Percentiles rank a stretch among this genome's conserved stretches.
phyloP scores from a whole-genome alignment of 805 yeast species.

The Barnettozyma vustinii region DNA sequence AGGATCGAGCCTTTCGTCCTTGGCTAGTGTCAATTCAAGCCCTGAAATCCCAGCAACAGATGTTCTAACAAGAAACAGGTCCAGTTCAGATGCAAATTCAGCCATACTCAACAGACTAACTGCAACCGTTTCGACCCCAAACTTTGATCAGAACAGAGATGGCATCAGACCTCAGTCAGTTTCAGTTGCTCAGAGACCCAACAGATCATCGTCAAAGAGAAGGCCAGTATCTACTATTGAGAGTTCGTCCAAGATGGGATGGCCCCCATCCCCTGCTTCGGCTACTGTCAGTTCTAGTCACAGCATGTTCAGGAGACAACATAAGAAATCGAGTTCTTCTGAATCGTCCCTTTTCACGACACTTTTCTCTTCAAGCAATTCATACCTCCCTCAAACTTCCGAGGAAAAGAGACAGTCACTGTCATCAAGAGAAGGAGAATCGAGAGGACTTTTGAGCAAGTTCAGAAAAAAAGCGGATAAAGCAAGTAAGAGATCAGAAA shows the following conservation, averaged over 20 bases:
- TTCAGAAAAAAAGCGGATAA: conserved; percentile 17
- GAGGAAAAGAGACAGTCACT: conserved; percentile 14
- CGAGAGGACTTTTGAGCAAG: conserved; percentile 20
- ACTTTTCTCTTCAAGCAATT: conserved; percentile 33
- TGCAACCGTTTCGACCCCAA: conserved; percentile 33
- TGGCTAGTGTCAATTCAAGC: conserved; percentile 19
- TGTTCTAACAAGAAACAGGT: conserved; percentile 6
- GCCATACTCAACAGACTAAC: conserved; percentile 20
- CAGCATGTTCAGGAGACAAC: conserved; percentile 60
- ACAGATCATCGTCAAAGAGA: conserved; percentile 5
- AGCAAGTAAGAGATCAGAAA: conserved; percentile 8
- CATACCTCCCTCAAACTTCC: conserved; percentile 15
- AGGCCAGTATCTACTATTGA: conserved; percentile 37
- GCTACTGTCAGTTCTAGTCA: conserved; percentile 9
- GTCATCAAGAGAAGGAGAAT: conserved; percentile 11
- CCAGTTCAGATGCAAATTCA: conserved; percentile 28
- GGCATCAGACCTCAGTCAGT: background rate
- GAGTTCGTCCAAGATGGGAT: conserved; percentile 19
- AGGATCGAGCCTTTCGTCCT: conserved; percentile 16
- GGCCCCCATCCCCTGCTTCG: conserved; percentile 32
- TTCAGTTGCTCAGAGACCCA: background rate
- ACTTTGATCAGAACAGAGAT: conserved; percentile 7
- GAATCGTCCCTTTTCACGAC: conserved; percentile 42
- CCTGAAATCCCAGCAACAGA: conserved; percentile 8
- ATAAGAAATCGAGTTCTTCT: conserved; percentile 57